Base-by-base conservation (phyloP, 441 rosid genomes). In the Hura crepitans region DNA sequence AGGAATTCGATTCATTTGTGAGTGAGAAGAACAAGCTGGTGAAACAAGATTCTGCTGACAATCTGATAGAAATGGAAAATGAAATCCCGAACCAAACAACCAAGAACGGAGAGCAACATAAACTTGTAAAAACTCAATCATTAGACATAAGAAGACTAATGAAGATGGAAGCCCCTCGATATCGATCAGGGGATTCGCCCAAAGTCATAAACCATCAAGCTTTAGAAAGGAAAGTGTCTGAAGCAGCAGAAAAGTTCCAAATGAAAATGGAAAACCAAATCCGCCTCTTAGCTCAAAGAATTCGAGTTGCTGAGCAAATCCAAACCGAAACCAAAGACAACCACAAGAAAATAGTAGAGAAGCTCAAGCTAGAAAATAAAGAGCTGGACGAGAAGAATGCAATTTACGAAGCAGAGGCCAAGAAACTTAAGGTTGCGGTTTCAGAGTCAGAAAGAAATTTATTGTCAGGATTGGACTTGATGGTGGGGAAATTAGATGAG, bases 181-280 rank as follows among this genome's bases (percentile, higher is more conserved):
- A 23, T 14, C 73, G 58, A 64, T 35, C 58, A 27, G 17, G 49
- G 9, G 75, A 71, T 22, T 68, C 72, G 13, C 71, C 81, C 9
- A 77, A 76, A 59, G n/a, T 33, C 53, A 23, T 83, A 39, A 85
- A 79, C 50, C 69, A 43, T 15, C 74, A 77, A n/a, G 14, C 73
- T 7, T 25, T 89, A 10, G 91, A 91, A 74, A 87, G 78, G 75
- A 91, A 85, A 75, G 79, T 91, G 75, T 90, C 86, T 61, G 93
- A 86, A 62, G 70, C 86, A 35, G 89, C 93, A 0, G 91, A 77
- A 18, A 90, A 82, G 71, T 89, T 84, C 74, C 66, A 80, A 7
- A 86, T 75, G 91, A 86, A 81, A 78, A 74, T 83, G 28, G 96
- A 90, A 68, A 90, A 87, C 68, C 86, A 84, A 39, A 83, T 89